These are phyloP conservation scores for Melastoma candidum DNA, from an alignment of 441 rosid species.

Conservation along the genomic window DNA sequence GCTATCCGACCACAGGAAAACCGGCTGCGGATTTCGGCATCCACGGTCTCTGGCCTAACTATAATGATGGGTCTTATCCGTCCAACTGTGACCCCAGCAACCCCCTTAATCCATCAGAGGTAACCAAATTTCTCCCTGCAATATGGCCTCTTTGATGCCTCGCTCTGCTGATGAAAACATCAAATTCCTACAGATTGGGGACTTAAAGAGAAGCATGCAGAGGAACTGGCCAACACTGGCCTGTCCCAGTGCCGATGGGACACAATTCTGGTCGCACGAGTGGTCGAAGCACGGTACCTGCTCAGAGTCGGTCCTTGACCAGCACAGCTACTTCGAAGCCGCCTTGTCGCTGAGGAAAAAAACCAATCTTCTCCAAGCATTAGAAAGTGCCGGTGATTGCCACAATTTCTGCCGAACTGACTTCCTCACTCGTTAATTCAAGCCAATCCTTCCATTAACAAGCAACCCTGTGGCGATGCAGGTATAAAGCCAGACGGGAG, in stretches of 20 bases:
- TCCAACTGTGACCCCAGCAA: constrained; percentile 53
- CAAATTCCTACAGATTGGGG: constrained; percentile 34
- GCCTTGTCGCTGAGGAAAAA: constrained; percentile 40
- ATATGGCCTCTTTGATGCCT: background rate
- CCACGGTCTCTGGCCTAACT: constrained; percentile 96
- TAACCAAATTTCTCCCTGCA: constrained; percentile 8
- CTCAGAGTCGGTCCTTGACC: constrained; percentile 58
- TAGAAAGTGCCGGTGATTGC: constrained; percentile 12
- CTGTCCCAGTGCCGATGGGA: constrained; percentile 64
- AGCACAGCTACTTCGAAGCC: constrained; percentile 55
- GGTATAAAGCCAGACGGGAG: constrained; percentile 57
- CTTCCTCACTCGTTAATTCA: background rate
- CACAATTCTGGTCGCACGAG: constrained; percentile 71
- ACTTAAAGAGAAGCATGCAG: constrained; percentile 30
- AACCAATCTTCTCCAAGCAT: constrained; percentile 42
- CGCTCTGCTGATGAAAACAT: background rate
- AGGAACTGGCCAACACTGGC: constrained; percentile 62
- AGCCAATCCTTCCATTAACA: background rate
- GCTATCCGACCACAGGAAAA: constrained; percentile 78
- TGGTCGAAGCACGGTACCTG: constrained; percentile 87
- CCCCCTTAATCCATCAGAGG: constrained; percentile 49
- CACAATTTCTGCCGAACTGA: constrained; percentile 18
- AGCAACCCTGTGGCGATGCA: constrained; percentile 3
- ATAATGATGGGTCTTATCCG: constrained; percentile 67
- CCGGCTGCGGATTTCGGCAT: constrained; percentile 81